Percentiles rank a stretch among this genome's conserved stretches.
Conservation (phyloP, 129 eudicot species). For the Lactuca sativa region DNA sequence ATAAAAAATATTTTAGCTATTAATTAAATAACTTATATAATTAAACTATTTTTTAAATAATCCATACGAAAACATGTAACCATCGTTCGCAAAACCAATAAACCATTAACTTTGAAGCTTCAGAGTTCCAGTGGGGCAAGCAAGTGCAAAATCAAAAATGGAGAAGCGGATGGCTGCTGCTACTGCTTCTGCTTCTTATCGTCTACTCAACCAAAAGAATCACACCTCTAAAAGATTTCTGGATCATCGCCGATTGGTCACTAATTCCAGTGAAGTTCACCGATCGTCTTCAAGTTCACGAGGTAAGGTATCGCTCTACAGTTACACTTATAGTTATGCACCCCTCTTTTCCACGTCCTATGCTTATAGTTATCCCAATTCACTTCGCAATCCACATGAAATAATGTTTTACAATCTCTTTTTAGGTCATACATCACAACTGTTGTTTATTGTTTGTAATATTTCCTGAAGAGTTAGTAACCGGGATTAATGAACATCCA, state of each 20-base stretch:
- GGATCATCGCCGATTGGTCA: constrained; percentile 35
- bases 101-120: background rate
- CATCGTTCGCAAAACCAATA: background rate
- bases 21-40: too few species aligned
- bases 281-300: constrained; percentile 21
- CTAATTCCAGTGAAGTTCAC: constrained; percentile 10
- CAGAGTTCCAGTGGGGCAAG: constrained; percentile 17
- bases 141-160: constrained; percentile 25
- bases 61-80: too few species aligned
- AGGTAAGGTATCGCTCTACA: constrained; percentile 29
- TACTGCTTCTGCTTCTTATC: constrained; percentile 22
- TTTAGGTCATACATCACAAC: constrained; percentile 6
- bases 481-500: background rate
- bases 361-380: background rate
- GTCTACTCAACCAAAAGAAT: constrained; percentile 34
- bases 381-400: background rate
- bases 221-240: constrained; percentile 14
- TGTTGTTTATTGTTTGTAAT: background rate
- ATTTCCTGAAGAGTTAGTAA: background rate
- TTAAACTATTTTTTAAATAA: too few species aligned
- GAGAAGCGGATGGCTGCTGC: constrained; percentile 30
- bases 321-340: background rate
- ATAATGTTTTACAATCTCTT: background rate
- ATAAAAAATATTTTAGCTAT: too few species aligned
- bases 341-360: background rate